A percentile compares a stretch with the other conserved stretches of the same genome.
Conservation (phyloP, 768 basidiomycete genomes). For the Inosperma sp. region DNA sequence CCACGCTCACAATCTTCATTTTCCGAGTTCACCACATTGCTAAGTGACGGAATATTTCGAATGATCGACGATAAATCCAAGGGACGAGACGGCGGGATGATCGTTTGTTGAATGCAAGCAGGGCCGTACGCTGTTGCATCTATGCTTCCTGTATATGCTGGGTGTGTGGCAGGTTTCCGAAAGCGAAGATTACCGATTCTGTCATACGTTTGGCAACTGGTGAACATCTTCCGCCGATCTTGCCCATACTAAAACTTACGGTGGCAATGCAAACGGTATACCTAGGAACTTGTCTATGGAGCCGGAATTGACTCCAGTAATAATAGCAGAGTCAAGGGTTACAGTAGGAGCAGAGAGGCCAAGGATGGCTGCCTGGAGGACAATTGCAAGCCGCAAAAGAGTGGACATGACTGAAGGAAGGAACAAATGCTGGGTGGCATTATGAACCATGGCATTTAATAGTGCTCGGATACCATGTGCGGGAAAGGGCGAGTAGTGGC, state of each 20-base stretch:
- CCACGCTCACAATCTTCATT: conserved; percentile 26
- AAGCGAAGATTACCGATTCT: conserved; percentile 36
- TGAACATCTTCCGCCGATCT: neutral
- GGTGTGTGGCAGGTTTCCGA: conserved; percentile 35
- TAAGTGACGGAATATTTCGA: neutral
- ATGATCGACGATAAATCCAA: neutral
- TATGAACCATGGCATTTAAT: too few species aligned
- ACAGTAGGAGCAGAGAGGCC: conserved; percentile 29
- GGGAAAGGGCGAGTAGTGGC: too few species aligned
- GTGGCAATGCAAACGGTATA: conserved; percentile 45
- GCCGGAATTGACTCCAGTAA: conserved; percentile 38
- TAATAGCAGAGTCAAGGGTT: conserved; percentile 38
- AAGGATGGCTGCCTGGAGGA: neutral
- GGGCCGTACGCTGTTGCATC: conserved; percentile 39
- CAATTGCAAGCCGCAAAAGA: neutral
- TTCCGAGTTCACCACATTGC: conserved; percentile 14
- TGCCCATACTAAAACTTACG: conserved; percentile 27
- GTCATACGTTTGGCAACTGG: neutral
- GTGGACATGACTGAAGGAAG: neutral
- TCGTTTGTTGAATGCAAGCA: conserved; percentile 44
- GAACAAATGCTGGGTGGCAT: neutral
- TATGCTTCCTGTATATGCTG: conserved; percentile 33
- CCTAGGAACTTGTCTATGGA: conserved; percentile 39
- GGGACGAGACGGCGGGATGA: neutral
- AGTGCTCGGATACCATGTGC: too few species aligned